phyloP scores from a whole-genome alignment of 2,329 filamentous ascomycete species.

The Zopfia rhizophila region DNA sequence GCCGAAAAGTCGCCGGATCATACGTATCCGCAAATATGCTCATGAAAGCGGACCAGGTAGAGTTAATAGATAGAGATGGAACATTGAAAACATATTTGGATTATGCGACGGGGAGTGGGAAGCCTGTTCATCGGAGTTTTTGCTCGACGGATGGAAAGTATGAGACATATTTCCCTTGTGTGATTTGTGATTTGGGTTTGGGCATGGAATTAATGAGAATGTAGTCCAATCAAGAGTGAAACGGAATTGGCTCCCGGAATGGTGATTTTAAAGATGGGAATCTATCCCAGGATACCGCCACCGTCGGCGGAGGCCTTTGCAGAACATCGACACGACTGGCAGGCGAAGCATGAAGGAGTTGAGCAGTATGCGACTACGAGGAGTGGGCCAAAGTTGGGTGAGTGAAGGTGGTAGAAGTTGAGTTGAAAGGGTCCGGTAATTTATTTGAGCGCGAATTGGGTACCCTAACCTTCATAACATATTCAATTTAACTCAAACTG shows the following conservation, averaged over 20 bases:
- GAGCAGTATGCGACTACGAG: constrained; percentile 53
- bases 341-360: constrained; percentile 51
- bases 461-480: no score
- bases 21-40: constrained; percentile 54
- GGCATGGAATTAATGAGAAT: background rate
- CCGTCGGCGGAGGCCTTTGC: constrained; percentile 60
- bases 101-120: constrained; percentile 58
- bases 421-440: no score
- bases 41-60: constrained; percentile 58
- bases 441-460: no score
- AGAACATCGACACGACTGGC: constrained; percentile 57
- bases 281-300: constrained; percentile 59
- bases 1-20: constrained; percentile 61
- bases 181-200: background rate
- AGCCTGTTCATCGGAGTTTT: constrained; percentile 57
- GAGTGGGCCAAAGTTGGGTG: constrained; percentile 51
- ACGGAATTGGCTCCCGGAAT: constrained; percentile 54
- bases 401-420: no score
- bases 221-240: constrained; percentile 60
- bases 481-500: no score
- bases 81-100: constrained; percentile 60
- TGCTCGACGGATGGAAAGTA: constrained; percentile 59
- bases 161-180: constrained; percentile 33
- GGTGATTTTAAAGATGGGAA: constrained; percentile 62
- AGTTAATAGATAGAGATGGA: constrained; percentile 56